phyloP scores from a whole-genome alignment of 441 rosid genomes.

The Melastoma candidum region DNA sequence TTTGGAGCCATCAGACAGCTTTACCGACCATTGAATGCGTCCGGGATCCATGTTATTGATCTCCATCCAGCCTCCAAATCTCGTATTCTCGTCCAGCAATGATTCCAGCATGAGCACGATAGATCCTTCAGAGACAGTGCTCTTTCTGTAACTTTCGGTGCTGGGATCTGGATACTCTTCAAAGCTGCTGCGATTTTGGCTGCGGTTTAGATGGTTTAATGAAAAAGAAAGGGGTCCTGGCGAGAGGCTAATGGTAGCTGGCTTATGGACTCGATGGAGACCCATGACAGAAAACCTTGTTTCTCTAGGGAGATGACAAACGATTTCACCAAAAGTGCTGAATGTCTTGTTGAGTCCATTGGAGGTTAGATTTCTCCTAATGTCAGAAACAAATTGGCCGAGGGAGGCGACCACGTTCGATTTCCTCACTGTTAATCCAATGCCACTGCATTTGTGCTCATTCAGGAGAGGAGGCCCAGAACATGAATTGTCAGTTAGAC shows the following conservation, averaged over 20 bases:
- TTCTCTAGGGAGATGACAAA: conserved; percentile 45
- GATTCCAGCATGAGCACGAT: conserved; percentile 62
- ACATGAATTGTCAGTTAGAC: no score
- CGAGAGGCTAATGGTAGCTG: conserved; percentile 17
- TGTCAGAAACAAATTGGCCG: conserved; percentile 48
- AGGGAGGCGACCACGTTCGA: conserved; percentile 48
- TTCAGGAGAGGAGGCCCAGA: no score
- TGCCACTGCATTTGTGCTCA: no score
- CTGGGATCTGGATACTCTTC: conserved; percentile 23
- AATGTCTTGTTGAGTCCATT: conserved; percentile 27
- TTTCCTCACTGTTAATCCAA: conserved; percentile 22
- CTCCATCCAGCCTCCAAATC: conserved; percentile 70
- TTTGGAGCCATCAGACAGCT: conserved; percentile 43
- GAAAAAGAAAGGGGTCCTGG: conserved; percentile 52
- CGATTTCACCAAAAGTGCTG: conserved; percentile 64
- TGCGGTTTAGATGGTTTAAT: conserved; percentile 27
- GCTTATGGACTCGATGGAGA: conserved; percentile 35
- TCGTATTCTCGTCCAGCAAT: conserved; percentile 44
- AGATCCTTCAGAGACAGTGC: conserved; percentile 22
- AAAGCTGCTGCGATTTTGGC: conserved; percentile 11
- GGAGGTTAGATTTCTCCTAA: conserved; percentile 20
- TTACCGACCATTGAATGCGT: conserved; percentile 52
- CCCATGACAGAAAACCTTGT: conserved; percentile 54
- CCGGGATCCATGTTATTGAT: conserved; percentile 34
- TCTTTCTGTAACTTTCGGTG: conserved; percentile 14